phyloP scores from a whole-genome alignment of 2,329 filamentous ascomycete species.

The Clonostachys byssicola region DNA sequence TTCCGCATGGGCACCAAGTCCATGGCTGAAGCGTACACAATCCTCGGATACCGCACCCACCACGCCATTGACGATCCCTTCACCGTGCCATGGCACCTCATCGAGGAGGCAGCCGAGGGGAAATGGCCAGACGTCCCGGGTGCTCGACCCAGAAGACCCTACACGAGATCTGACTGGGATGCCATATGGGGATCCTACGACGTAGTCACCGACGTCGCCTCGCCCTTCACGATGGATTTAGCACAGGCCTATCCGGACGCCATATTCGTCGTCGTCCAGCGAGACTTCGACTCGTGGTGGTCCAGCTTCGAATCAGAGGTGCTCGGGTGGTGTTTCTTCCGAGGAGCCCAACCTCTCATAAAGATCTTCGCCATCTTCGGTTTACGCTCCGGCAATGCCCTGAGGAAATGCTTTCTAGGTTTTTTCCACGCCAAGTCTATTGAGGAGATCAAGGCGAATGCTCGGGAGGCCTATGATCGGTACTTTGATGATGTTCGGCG shows the following conservation, averaged over 20 bases:
- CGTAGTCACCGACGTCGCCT: slow-evolving; percentile 8
- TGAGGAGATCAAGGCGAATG: slow-evolving; percentile 11
- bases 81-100: neutral
- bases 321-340: neutral
- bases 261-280: slow-evolving; percentile 8
- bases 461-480: slow-evolving; percentile 14
- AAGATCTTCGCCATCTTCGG: slow-evolving; percentile 21
- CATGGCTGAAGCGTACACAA: slow-evolving; percentile 4
- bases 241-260: slow-evolving; percentile 10
- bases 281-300: slow-evolving; percentile 10
- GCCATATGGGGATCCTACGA: slow-evolving; percentile 4
- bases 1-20: slow-evolving; percentile 5
- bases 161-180: slow-evolving; percentile 4
- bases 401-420: slow-evolving; percentile 17
- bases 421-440: slow-evolving; percentile 14
- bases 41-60: slow-evolving; percentile 1
- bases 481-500: slow-evolving; percentile 19
- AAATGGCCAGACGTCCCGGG: slow-evolving; percentile 1
- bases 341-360: slow-evolving; percentile 7
- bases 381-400: slow-evolving; percentile 12
- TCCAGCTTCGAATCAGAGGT: slow-evolving; percentile 9
- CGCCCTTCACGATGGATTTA: slow-evolving; percentile 7
- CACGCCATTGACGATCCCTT: slow-evolving; percentile 1
- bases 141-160: neutral
- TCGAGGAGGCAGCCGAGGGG: slow-evolving; percentile 3